These are phyloP conservation scores for Rhizopus arrhizus DNA, from an alignment of 371 early-diverging fungal species.

Conservation along the genomic window DNA sequence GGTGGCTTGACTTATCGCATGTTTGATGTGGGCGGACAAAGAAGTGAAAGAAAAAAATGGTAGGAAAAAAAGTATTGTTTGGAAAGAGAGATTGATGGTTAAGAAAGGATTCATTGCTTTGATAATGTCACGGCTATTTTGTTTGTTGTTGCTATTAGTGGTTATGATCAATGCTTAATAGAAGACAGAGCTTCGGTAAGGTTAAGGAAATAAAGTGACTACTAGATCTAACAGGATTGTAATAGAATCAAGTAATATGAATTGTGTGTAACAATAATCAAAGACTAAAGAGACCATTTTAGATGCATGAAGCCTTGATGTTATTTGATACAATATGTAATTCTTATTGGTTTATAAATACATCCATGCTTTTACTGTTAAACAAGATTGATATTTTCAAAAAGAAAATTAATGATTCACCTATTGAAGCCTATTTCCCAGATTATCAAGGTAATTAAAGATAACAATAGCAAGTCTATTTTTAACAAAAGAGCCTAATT, in stretches of 20 bases:
- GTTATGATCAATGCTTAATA: constrained; percentile 91
- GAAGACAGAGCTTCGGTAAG: constrained; percentile 91
- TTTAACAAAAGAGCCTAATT: too few relatives aligned
- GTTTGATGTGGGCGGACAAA: constrained; percentile 96
- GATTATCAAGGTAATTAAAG: constrained; percentile 72
- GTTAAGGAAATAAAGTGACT: constrained; percentile 9
- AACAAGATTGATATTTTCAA: constrained; percentile 96
- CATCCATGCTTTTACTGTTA: constrained; percentile 93
- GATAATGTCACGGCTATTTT: constrained; percentile 93
- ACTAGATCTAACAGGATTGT: too few relatives aligned
- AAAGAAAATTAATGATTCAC: constrained; percentile 78
- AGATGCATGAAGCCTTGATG: constrained; percentile 94
- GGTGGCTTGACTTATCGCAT: constrained; percentile 81
- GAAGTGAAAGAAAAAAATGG: constrained; percentile 92
- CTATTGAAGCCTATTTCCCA: constrained; percentile 83
- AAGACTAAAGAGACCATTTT: constrained; percentile 15
- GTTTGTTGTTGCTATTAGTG: constrained; percentile 90
- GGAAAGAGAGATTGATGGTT: not conserved
- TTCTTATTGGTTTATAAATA: constrained; percentile 89
- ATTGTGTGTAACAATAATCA: too few relatives aligned
- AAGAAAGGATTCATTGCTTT: constrained; percentile 80
- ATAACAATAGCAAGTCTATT: too few relatives aligned
- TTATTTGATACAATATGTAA: constrained; percentile 96
- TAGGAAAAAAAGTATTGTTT: constrained; percentile 3
- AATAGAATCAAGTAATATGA: constrained; percentile 20